Evolutionary conservation across 2,329 filamentous ascomycete species (phyloP), one percentile per base, ranked within the genome.

Genomic region (Paraphaeosphaeria minitans): DNA sequence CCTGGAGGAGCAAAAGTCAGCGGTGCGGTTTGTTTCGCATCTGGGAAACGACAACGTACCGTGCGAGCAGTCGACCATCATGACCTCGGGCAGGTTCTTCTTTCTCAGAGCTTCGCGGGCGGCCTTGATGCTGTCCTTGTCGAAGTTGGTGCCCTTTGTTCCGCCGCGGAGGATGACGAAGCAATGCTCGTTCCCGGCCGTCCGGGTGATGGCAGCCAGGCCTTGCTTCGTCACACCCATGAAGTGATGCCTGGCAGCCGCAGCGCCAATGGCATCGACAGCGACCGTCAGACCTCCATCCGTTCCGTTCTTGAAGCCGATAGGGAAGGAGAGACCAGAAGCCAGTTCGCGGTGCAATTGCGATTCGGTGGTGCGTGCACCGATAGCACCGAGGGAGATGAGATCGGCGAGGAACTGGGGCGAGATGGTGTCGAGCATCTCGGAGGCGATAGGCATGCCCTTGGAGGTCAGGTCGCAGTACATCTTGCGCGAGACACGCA

Each of bases 251-350:
- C 86, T 88, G n/a, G 90, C 84, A 58, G 89, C 88, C 1, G 90
- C 91, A 31, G 79, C 77, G 46, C 94, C 95, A 75, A 98, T 97
- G 35, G 95, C 95, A 76, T 99, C 95, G 70, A 98, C 96, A 21
- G 94, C 93, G 21, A 98, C 93, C 29, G 87, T 88, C 57, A 99
- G 82, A 69, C 90, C 92, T 43, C 95, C 95, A 72, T 99, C 95
- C 24, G 95, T 99, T 62, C 95, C 95, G 80, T 99, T 99, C 87
- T 99, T 99, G 89, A 97, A 99, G 59, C 95, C 95, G 66, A 99
- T 93, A 22, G 95, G 95, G 89, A 97, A 98, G 58, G 92, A 96
- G 55, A 98, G 85, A 69, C 95, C 95, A 29, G 91, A 96, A 5
- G 95, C 95, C 63, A 99, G 87, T 82, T 99, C 95, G 64, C 95